Percentiles rank a stretch among this genome's conserved stretches.
phyloP scores from a whole-genome alignment of 1,139 yeast genomes.

The Pichia sp. region DNA sequence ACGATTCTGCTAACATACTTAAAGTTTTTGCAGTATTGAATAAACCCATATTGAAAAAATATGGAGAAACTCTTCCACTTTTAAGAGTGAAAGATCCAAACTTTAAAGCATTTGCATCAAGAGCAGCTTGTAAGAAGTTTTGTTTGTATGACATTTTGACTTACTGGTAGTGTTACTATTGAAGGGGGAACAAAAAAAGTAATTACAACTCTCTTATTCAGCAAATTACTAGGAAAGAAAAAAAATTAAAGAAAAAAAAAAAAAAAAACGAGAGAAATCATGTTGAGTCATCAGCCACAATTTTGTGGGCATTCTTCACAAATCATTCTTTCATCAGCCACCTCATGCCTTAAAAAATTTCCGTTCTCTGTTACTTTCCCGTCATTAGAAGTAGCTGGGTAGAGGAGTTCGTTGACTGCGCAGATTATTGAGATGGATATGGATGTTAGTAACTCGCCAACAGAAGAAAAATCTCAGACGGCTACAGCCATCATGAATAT shows the following conservation, averaged over 20 bases:
- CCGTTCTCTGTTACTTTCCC: too few relatives aligned
- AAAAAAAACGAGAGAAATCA: background rate
- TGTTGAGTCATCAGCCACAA: too few relatives aligned
- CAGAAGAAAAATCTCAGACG: constrained; percentile 1
- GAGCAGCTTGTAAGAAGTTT: constrained; percentile 68
- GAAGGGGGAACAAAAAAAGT: background rate
- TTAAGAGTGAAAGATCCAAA: constrained; percentile 87
- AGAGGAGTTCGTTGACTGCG: too few relatives aligned
- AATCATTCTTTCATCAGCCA: too few relatives aligned
- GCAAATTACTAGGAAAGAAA: background rate
- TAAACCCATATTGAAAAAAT: constrained; percentile 89
- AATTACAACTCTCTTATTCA: too few relatives aligned
- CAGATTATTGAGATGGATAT: too few relatives aligned
- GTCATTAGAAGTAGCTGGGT: too few relatives aligned
- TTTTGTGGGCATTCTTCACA: too few relatives aligned
- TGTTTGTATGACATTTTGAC: constrained; percentile 18
- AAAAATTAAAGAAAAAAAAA: background rate
- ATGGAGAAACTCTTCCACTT: constrained; percentile 92
- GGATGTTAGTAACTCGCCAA: too few relatives aligned
- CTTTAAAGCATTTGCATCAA: constrained; percentile 71
- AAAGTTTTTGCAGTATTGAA: constrained; percentile 76
- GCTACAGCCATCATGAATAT: constrained; percentile 20
- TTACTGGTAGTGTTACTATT: background rate
- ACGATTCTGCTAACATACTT: constrained; percentile 74
- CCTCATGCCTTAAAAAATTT: too few relatives aligned